Evolutionary conservation across 2,329 filamentous ascomycete species (phyloP).

Genomic region (Fusarium palustre): DNA sequence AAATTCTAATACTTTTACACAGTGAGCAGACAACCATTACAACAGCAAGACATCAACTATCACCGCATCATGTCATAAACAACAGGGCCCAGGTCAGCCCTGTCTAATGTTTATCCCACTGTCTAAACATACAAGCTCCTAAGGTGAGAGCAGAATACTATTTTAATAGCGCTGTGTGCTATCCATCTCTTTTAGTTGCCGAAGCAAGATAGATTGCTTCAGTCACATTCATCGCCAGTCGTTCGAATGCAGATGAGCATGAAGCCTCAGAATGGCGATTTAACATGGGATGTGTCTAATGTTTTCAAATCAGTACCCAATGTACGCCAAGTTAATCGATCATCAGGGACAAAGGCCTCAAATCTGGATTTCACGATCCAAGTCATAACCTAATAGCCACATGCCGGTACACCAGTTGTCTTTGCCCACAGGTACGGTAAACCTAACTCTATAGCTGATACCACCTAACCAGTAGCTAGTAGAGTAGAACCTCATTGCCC

Average conservation of each 20-base stretch:
- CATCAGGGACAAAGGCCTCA: not conserved
- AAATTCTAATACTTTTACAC: no score
- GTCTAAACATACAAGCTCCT: not conserved
- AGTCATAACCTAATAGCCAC: not conserved
- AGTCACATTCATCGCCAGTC: no score
- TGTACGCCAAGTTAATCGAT: not conserved
- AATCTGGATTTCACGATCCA: not conserved
- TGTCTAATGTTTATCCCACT: not conserved
- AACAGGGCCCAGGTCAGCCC: not conserved
- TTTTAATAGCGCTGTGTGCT: no score
- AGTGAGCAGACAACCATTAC: no score
- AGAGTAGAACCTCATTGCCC: not conserved
- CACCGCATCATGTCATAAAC: not conserved
- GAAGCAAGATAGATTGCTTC: not conserved
- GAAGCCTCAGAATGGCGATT: accelerated
- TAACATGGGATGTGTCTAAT: not conserved
- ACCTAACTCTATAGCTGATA: not conserved
- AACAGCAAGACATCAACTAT: not conserved
- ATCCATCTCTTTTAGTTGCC: not conserved
- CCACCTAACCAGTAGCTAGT: not conserved
- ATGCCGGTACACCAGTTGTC: not conserved
- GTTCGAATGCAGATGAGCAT: not conserved
- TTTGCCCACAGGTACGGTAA: not conserved
- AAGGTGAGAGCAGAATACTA: not conserved
- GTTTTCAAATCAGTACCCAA: not conserved